Percentiles rank a stretch among this genome's conserved stretches.
Evolutionary conservation across 805 yeast genomes (phyloP).

Genomic region (Candida jianshihensis): DNA sequence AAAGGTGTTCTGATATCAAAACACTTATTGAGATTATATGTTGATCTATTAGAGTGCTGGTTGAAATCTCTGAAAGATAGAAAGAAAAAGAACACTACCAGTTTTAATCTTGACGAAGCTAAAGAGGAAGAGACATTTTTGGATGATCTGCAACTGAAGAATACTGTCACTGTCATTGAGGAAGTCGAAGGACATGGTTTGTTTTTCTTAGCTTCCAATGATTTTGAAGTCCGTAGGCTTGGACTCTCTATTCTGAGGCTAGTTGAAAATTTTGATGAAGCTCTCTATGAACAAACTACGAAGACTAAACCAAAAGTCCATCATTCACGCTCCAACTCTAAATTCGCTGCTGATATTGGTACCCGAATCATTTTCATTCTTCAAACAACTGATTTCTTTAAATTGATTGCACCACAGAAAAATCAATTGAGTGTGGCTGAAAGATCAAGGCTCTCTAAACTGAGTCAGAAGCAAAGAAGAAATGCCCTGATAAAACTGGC

Average conservation of each 20-base stretch:
- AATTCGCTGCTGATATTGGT: constrained; percentile 74
- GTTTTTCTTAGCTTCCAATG: constrained; percentile 86
- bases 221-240: constrained; percentile 60
- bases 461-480: constrained; percentile 49
- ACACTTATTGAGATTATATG: constrained; percentile 62
- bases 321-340: constrained; percentile 51
- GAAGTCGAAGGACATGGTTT: constrained; percentile 95
- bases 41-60: constrained; percentile 81
- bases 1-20: constrained; percentile 53
- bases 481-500: constrained; percentile 73
- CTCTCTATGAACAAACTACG: constrained; percentile 48
- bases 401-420: constrained; percentile 46
- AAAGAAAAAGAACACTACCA: constrained; percentile 13
- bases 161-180: constrained; percentile 78
- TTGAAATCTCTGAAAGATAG: constrained; percentile 48
- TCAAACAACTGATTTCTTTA: constrained; percentile 62
- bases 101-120: constrained; percentile 3
- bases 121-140: constrained; percentile 26
- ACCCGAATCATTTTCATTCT: constrained; percentile 70
- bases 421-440: constrained; percentile 65
- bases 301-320: constrained; percentile 15
- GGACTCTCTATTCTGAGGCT: constrained; percentile 72
- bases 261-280: constrained; percentile 84
- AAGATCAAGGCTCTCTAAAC: constrained; percentile 56
- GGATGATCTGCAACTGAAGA: constrained; percentile 70